phyloP scores from a whole-genome alignment of 805 yeast species.

The Metschnikowia colocasiae region DNA sequence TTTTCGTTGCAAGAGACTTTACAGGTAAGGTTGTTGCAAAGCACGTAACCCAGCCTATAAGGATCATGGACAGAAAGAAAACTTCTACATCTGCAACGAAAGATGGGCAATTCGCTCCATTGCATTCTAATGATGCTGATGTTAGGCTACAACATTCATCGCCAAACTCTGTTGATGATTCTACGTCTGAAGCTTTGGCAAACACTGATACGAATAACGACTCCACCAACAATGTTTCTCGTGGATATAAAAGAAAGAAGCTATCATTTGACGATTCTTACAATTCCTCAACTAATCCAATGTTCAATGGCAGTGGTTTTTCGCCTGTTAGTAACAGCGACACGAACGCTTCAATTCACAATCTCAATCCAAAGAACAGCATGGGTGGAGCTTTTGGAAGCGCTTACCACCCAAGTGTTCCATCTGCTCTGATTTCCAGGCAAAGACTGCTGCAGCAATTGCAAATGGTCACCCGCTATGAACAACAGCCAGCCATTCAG shows the following conservation, averaged over 20 bases:
- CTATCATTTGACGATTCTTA: slow-evolving; percentile 45
- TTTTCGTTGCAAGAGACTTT: slow-evolving; percentile 63
- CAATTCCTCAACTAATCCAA: slow-evolving; percentile 31
- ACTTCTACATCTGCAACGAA: slow-evolving; percentile 30
- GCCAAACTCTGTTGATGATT: slow-evolving; percentile 61
- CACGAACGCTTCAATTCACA: slow-evolving; percentile 32
- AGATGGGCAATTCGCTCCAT: slow-evolving; percentile 8
- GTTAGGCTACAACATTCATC: slow-evolving; percentile 24
- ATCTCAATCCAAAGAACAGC: slow-evolving; percentile 12
- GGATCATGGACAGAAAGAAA: slow-evolving; percentile 94
- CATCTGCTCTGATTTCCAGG: slow-evolving; percentile 12
- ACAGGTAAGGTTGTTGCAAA: slow-evolving; percentile 66
- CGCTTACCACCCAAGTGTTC: slow-evolving; percentile 1
- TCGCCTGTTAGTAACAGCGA: slow-evolving; percentile 47
- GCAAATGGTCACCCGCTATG: slow-evolving; percentile 10
- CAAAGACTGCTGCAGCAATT: slow-evolving; percentile 19
- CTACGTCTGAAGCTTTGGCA: slow-evolving; percentile 50
- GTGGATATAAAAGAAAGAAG: slow-evolving; percentile 48
- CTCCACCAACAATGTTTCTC: slow-evolving; percentile 15
- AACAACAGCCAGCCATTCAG: slow-evolving; percentile 46
- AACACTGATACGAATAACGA: slow-evolving; percentile 32
- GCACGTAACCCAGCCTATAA: slow-evolving; percentile 65
- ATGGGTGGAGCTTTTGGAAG: slow-evolving; percentile 1
- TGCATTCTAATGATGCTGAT: slow-evolving; percentile 34
- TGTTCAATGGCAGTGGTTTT: slow-evolving; percentile 40